Percentiles rank a stretch among this genome's conserved stretches.
Evolutionary conservation across 1,139 yeast genomes (phyloP).

Genomic region (Candida sanyaensis): DNA sequence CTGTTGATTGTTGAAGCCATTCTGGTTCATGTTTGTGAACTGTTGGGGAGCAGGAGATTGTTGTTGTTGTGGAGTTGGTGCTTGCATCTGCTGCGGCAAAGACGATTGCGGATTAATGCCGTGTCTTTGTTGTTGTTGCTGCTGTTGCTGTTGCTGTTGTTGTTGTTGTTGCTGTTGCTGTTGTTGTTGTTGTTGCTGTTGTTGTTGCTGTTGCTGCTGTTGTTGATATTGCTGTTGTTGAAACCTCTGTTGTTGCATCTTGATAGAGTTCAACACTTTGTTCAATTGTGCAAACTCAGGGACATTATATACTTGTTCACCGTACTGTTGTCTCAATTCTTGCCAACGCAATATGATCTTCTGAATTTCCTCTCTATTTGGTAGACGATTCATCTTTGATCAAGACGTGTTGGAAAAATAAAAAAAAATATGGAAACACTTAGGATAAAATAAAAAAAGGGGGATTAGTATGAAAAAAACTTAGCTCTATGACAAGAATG

Average conservation of each 20-base stretch:
- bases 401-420: neutral
- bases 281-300: constrained; percentile 65
- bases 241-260: constrained; percentile 29
- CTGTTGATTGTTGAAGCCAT: constrained; percentile 6
- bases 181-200: constrained; percentile 16
- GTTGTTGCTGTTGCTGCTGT: constrained; percentile 14
- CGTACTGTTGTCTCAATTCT: constrained; percentile 59
- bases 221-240: constrained; percentile 19
- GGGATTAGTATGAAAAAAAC: neutral
- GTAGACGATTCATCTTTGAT: constrained; percentile 28
- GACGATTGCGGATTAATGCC: constrained; percentile 3
- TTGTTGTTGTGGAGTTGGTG: constrained; percentile 12
- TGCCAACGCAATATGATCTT: constrained; percentile 58
- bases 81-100: constrained; percentile 5
- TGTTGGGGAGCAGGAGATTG: constrained; percentile 14
- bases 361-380: constrained; percentile 46
- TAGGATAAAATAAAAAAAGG: constrained; percentile 1
- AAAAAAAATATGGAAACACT: constrained; percentile 1
- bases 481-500: neutral
- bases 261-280: constrained; percentile 55
- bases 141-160: too few relatives aligned
- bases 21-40: constrained; percentile 7
- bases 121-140: constrained; percentile 10
- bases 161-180: constrained; percentile 14
- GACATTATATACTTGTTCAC: constrained; percentile 62